These are phyloP conservation scores for Backusella macrospora DNA, from an alignment of 192 early-diverging fungal species.

Conservation along the genomic window DNA sequence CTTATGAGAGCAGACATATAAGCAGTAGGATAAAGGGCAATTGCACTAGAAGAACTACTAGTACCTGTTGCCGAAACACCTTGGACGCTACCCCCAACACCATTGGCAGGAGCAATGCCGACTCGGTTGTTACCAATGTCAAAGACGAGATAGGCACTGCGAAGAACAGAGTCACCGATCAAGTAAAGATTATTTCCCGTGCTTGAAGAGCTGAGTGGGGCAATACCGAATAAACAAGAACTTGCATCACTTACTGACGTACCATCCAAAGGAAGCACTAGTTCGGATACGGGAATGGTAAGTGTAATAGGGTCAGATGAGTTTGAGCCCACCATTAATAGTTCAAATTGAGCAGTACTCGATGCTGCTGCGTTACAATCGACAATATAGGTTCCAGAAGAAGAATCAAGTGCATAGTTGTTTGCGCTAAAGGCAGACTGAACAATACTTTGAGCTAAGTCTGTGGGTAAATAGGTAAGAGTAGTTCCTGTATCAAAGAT, in stretches of 20 bases:
- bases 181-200: conserved; percentile 20
- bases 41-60: background rate
- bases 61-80: background rate
- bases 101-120: conserved; percentile 23
- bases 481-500: conserved; percentile 42
- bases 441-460: conserved; percentile 11
- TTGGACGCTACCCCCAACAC: background rate
- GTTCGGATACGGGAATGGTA: conserved; percentile 22
- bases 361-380: conserved; percentile 20
- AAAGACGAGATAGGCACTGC: conserved; percentile 25
- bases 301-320: conserved; percentile 31
- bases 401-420: conserved; percentile 9
- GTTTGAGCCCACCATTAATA: conserved; percentile 20
- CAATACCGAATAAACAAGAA: conserved; percentile 39
- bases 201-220: conserved; percentile 11
- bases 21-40: background rate
- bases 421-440: background rate
- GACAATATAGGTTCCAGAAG: conserved; percentile 21
- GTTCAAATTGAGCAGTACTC: conserved; percentile 13
- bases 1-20: background rate
- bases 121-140: conserved; percentile 21
- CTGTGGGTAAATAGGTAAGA: conserved; percentile 29
- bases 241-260: background rate
- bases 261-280: conserved; percentile 37
- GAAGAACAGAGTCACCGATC: conserved; percentile 28